Percentiles rank a stretch among this genome's conserved stretches.
Conservation (phyloP, 2,329 filamentous ascomycete genomes). For the Aphanoascus verrucosus region DNA sequence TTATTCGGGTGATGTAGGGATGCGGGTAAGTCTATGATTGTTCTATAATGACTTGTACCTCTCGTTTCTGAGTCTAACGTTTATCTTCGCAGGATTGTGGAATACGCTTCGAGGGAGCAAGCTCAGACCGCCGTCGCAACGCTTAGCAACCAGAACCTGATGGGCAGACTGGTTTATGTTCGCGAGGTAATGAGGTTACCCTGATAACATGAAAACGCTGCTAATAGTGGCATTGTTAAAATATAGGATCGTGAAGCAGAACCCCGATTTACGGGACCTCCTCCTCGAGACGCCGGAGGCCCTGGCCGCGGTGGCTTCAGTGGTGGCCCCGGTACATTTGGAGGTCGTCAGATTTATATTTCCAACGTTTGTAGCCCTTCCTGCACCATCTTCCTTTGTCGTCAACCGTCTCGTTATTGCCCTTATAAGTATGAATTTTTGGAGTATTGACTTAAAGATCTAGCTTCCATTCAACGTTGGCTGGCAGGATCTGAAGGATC, state of each 20-base stretch:
- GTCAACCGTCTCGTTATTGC: not conserved
- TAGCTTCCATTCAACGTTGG: constrained; percentile 95
- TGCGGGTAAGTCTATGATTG: constrained; percentile 69
- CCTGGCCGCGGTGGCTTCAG: constrained; percentile 45
- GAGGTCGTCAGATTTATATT: constrained; percentile 87
- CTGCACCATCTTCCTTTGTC: not conserved
- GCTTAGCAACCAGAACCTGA: constrained; percentile 97
- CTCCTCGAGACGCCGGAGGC: constrained; percentile 52
- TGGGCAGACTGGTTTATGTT: constrained; percentile 97
- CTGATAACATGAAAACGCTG: not conserved
- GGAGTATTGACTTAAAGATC: constrained; percentile 30
- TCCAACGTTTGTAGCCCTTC: constrained; percentile 74
- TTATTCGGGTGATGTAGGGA: constrained; percentile 90
- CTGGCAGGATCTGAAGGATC: constrained; percentile 97
- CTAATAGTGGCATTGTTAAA: not conserved
- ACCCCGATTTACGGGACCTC: constrained; percentile 80
- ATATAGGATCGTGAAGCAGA: constrained; percentile 89
- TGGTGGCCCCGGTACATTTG: constrained; percentile 43
- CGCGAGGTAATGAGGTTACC: constrained; percentile 58
- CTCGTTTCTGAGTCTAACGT: constrained; percentile 9
- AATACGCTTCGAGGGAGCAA: constrained; percentile 99
- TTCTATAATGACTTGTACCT: constrained; percentile 20
- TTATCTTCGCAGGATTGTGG: constrained; percentile 72
- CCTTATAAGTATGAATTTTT: constrained; percentile 11
- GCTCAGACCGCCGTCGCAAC: constrained; percentile 94